These are phyloP conservation scores for Pseudocercospora musae DNA, from an alignment of 2,329 filamentous ascomycete species.

Conservation along the genomic window DNA sequence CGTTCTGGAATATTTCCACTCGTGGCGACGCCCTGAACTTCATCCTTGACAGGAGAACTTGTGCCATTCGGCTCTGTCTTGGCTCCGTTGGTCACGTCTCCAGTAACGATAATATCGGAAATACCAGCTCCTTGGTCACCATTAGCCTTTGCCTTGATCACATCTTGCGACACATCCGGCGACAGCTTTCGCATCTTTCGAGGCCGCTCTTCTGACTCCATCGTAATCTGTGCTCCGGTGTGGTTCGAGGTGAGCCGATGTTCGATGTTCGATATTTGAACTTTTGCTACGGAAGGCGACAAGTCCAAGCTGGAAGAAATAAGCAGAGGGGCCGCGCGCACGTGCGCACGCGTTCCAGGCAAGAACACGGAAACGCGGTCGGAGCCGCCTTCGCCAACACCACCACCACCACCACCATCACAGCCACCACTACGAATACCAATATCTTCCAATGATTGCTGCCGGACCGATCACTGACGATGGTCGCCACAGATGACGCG, in stretches of 20 bases:
- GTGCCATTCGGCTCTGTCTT: background rate
- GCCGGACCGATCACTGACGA: conserved; percentile 9
- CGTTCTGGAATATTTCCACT: background rate
- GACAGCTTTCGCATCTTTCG: conserved; percentile 53
- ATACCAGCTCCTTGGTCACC: background rate
- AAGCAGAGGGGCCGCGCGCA: background rate
- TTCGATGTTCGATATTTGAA: conserved; percentile 1
- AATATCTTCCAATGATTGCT: conserved; percentile 1
- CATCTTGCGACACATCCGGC: background rate
- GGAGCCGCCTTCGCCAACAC: conserved; percentile 4
- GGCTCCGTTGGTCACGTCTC: background rate
- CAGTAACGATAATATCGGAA: too few species aligned
- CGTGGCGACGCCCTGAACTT: background rate
- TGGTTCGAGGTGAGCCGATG: background rate
- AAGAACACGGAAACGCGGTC: background rate
- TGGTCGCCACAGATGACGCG: conserved; percentile 43
- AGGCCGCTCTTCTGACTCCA: conserved; percentile 56
- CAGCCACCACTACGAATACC: too few species aligned
- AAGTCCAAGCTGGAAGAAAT: background rate
- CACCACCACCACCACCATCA: background rate
- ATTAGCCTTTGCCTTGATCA: background rate
- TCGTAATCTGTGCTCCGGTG: conserved; percentile 29
- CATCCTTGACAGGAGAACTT: background rate
- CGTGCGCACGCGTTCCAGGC: conserved; percentile 1
- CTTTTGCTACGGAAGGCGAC: conserved; percentile 7